These are phyloP conservation scores for Coniella vitis DNA, from an alignment of 2,329 filamentous ascomycete genomes.

Conservation along the genomic window DNA sequence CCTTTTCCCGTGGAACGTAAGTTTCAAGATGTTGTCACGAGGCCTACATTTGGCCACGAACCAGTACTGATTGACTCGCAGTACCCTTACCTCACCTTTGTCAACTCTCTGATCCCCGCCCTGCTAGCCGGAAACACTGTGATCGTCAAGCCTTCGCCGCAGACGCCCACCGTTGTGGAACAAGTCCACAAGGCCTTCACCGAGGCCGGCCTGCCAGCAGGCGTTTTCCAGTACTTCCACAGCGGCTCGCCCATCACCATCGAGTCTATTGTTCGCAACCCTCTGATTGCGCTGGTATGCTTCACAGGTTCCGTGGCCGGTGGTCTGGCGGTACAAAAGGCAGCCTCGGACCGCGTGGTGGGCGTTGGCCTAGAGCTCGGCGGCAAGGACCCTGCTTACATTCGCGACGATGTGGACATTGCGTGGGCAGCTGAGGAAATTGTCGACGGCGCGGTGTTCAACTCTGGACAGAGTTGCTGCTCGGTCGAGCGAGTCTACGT, in stretches of 20 bases:
- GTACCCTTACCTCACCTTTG: conserved; percentile 91
- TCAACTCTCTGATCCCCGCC: conserved; percentile 91
- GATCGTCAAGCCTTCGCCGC: conserved; percentile 89
- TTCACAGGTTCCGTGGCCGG: conserved; percentile 92
- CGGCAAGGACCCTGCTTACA: conserved; percentile 90
- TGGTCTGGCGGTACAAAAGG: conserved; percentile 77
- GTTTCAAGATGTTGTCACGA: conserved; percentile 26
- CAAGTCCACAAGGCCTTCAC: conserved; percentile 70
- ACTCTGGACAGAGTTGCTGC: conserved; percentile 97
- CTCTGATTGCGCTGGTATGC: conserved; percentile 73
- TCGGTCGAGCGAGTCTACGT: conserved; percentile 90
- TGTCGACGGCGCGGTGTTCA: conserved; percentile 93
- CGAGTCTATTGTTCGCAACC: conserved; percentile 70
- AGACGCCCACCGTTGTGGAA: conserved; percentile 88
- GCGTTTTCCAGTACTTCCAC: conserved; percentile 90
- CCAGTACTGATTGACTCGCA: conserved; percentile 28
- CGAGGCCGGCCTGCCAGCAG: conserved; percentile 72
- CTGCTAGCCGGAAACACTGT: conserved; percentile 84
- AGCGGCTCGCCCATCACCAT: conserved; percentile 72
- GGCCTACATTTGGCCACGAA: neutral
- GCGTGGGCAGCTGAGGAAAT: conserved; percentile 91
- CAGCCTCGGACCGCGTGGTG: conserved; percentile 76
- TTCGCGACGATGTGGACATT: conserved; percentile 78
- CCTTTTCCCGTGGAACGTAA: conserved; percentile 93
- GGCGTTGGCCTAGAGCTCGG: conserved; percentile 86